These are phyloP conservation scores for Penicillium sp. DNA, from an alignment of 2,329 filamentous ascomycete genomes.

Conservation along the genomic window DNA sequence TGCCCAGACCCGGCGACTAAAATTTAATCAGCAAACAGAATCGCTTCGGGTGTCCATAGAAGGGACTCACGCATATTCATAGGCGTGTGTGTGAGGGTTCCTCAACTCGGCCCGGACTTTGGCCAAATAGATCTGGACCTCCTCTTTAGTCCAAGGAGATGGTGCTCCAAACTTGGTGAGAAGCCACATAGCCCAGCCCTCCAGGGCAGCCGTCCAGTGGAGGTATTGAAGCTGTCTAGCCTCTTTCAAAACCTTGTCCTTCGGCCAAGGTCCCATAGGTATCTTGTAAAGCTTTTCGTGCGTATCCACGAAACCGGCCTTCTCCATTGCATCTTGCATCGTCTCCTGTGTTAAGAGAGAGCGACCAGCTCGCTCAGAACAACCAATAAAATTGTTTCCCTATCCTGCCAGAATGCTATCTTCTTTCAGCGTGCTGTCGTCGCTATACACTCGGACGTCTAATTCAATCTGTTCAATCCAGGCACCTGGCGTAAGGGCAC, in stretches of 20 bases:
- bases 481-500: constrained; percentile 9
- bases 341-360: constrained; percentile 21
- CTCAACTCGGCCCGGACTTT: constrained; percentile 5
- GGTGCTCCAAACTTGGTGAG: constrained; percentile 24
- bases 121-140: constrained; percentile 10
- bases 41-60: no score
- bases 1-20: constrained; percentile 4
- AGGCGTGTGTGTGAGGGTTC: constrained; percentile 5
- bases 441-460: constrained; percentile 9
- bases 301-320: constrained; percentile 38
- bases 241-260: constrained; percentile 43
- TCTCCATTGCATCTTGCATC: constrained; percentile 21
- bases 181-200: constrained; percentile 26
- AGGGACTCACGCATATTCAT: constrained; percentile 8
- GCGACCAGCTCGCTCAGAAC: constrained; percentile 18
- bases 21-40: background rate
- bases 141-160: constrained; percentile 6
- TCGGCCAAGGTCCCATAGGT: constrained; percentile 48
- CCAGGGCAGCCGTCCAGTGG: constrained; percentile 23
- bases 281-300: constrained; percentile 50
- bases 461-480: constrained; percentile 19
- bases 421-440: constrained; percentile 11
- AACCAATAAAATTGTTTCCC: constrained; percentile 19
- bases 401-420: constrained; percentile 10
- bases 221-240: constrained; percentile 37